These are phyloP conservation scores for Schoenoplectus triqueter DNA, from an alignment of 202 grass and related monocot species.

Conservation along the genomic window DNA sequence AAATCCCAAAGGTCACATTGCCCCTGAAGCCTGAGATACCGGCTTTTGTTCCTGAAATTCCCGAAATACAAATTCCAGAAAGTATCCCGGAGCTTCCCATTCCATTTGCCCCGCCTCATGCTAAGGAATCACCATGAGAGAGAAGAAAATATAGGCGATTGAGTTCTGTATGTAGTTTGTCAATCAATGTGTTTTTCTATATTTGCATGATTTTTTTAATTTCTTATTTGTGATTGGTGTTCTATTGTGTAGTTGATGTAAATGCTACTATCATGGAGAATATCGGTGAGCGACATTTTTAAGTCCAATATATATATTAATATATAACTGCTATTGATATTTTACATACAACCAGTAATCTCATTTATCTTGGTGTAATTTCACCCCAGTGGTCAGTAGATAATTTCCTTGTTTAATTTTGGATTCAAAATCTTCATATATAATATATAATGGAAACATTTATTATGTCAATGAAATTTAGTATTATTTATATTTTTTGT, in stretches of 20 bases:
- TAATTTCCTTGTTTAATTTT: too few species aligned
- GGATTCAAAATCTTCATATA: too few species aligned
- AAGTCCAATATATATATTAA: not conserved
- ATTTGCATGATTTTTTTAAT: not conserved
- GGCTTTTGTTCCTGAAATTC: not conserved
- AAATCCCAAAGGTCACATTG: not conserved
- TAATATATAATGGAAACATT: too few species aligned
- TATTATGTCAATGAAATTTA: too few species aligned
- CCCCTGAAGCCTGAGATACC: not conserved
- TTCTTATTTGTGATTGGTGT: not conserved
- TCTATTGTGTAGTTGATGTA: not conserved
- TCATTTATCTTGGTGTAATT: not conserved
- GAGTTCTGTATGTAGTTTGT: not conserved
- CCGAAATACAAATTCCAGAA: slow-evolving; percentile 21
- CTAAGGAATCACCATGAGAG: slow-evolving; percentile 23
- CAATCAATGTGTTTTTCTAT: not conserved
- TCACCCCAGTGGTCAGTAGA: not conserved
- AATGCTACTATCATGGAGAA: not conserved
- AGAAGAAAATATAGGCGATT: not conserved
- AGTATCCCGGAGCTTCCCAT: slow-evolving; percentile 3
- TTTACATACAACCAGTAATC: not conserved
- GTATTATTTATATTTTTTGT: too few species aligned
- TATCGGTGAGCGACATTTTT: not conserved
- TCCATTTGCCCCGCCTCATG: slow-evolving; percentile 22
- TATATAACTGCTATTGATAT: too few species aligned